phyloP scores from a whole-genome alignment of 2,329 filamentous ascomycete genomes.

The Eurotiales sp. region DNA sequence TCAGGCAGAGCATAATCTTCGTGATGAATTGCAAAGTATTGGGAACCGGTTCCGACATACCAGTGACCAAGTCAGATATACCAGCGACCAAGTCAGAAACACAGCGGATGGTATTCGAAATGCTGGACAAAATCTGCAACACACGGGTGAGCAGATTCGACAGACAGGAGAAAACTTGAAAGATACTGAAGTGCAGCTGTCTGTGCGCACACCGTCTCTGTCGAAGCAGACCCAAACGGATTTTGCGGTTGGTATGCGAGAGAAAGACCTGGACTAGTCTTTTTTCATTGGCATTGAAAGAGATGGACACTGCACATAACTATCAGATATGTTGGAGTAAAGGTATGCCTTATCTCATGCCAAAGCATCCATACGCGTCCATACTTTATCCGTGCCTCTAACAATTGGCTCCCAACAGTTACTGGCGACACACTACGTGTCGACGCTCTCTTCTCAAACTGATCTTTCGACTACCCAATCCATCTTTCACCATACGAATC shows the following conservation, averaged over 20 bases:
- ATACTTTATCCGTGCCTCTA: too few relatives aligned
- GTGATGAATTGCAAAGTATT: slow-evolving; percentile 4
- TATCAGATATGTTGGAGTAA: too few relatives aligned
- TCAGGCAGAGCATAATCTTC: slow-evolving; percentile 7
- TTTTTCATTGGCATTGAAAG: neutral
- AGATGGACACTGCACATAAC: too few relatives aligned
- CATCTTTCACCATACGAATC: neutral
- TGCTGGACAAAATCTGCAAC: slow-evolving; percentile 7
- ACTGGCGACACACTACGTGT: too few relatives aligned
- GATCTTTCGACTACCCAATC: too few relatives aligned
- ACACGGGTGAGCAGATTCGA: slow-evolving; percentile 10
- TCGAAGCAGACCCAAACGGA: slow-evolving; percentile 4
- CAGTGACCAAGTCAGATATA: slow-evolving; percentile 4
- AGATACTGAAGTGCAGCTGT: neutral
- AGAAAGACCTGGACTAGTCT: slow-evolving; percentile 1
- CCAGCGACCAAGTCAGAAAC: neutral
- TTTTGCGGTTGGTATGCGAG: neutral
- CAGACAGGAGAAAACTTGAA: slow-evolving; percentile 4
- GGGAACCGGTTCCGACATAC: slow-evolving; percentile 4
- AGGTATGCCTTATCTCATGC: too few relatives aligned
- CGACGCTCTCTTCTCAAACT: too few relatives aligned
- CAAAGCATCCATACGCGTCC: too few relatives aligned
- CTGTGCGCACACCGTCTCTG: neutral
- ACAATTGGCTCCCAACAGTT: too few relatives aligned
- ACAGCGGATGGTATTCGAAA: slow-evolving; percentile 6